Evolutionary conservation across 495 filamentous ascomycete species (phyloP), one percentile per base, ranked within the genome.

Genomic region (Emericellopsis terricola): DNA sequence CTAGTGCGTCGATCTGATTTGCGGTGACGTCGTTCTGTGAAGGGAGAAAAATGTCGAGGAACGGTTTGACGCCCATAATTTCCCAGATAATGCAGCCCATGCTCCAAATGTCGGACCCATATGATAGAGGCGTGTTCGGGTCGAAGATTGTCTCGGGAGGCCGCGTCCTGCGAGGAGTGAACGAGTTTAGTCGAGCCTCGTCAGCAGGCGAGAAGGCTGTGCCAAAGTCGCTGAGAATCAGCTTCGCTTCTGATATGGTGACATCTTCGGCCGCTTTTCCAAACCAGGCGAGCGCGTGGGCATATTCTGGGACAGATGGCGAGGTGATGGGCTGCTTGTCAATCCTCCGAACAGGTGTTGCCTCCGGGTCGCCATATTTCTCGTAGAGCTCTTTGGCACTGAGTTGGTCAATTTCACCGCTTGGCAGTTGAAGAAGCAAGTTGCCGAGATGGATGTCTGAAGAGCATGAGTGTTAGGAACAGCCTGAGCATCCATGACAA

Each of bases 191-290:
- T 31, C 47, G 44, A 11, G 8, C 18, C 40, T 55, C 44, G 31
- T 46, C 19, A 29, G 44, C 26, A 7, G 40, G 42, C 14, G 31
- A 39, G 41, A 57, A 62, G 3, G 57, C 45, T 29, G 52, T 45
- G n/a, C 57, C 57, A 40, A 61, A 55, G 32, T 61, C 59, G 21
- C 39, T 28, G 33, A 64, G 50, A 9, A 60, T 4, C 26, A 61
- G 52, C 15, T 38, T 46, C 7, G 52, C 32, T 13, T 51, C 46
- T 13, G 29, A 3, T 3, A 42, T 40, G 8, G 34, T 11, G 32
- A 51, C 19, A 18, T 46, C 11, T 3, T 49, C 38, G 5, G 33
- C 34, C 7, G 38, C 17, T 28, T 40, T 40, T 14, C 47, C 44
- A 17, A 53, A 38, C 43, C 42, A 49, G 14, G 44, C 33, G 1